A percentile compares a stretch with the other conserved stretches of the same genome.
These are phyloP conservation scores for Diaporthe nobilis DNA, from an alignment of 2,329 filamentous ascomycete genomes.

Conservation along the genomic window DNA sequence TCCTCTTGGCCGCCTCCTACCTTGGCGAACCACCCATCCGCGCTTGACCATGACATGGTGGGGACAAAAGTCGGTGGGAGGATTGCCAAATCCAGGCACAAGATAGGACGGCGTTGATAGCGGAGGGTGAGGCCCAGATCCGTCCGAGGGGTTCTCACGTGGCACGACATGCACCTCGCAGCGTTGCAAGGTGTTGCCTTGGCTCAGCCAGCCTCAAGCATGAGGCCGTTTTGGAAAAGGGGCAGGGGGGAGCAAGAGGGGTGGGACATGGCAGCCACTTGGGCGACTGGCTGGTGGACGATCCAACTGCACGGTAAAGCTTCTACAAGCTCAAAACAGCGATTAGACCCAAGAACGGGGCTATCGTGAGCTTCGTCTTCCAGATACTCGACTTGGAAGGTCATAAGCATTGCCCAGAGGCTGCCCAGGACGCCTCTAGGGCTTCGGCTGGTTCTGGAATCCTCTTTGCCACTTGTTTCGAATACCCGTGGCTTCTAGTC, in stretches of 20 bases:
- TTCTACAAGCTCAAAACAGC: background rate
- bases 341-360: conserved; percentile 3
- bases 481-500: background rate
- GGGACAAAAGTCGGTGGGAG: background rate
- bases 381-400: conserved; percentile 24
- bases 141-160: conserved; percentile 2
- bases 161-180: conserved; percentile 18
- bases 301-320: conserved; percentile 12
- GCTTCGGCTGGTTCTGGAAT: conserved; percentile 17
- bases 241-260: background rate
- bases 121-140: background rate
- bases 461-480: background rate
- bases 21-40: conserved; percentile 3
- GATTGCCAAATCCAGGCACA: background rate
- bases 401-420: conserved; percentile 23
- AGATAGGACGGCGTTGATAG: background rate
- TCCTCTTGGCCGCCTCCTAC: background rate
- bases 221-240: background rate
- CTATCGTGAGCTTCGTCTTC: conserved; percentile 13
- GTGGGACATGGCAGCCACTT: background rate
- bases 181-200: conserved; percentile 14
- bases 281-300: background rate
- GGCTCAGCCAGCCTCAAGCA: conserved; percentile 23
- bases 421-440: background rate
- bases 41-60: background rate